Conservation (phyloP, 2,329 filamentous ascomycete species). For the Diaporthe capsici region DNA sequence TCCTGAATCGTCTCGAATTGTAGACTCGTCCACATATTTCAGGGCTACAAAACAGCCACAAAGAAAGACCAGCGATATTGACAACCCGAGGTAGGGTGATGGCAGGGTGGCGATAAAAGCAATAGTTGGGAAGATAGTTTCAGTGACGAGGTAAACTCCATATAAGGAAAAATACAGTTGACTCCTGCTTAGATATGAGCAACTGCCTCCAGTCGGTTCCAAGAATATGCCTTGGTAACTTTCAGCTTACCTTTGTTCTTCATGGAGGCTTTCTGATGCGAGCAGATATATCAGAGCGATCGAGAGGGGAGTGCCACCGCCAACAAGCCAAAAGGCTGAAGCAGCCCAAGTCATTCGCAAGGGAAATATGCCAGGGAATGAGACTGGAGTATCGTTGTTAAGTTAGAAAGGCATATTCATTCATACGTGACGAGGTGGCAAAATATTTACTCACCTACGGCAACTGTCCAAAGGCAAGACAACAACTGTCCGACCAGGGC, state of each 20-base stretch:
- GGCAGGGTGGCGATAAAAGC: neutral
- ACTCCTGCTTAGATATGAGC: neutral
- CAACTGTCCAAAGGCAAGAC: neutral
- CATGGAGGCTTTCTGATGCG: constrained; percentile 3
- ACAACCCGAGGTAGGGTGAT: neutral
- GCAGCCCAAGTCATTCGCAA: neutral
- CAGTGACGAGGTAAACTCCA: neutral
- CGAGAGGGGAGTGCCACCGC: neutral
- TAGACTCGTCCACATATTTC: neutral
- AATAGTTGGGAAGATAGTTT: neutral
- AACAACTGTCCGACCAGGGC: constrained; percentile 5
- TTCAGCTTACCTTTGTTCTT: constrained; percentile 9
- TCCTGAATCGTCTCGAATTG: neutral
- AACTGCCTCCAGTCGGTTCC: rapidly evolving
- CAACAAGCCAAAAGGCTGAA: constrained; percentile 8
- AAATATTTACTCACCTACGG: neutral
- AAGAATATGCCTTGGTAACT: too few species aligned
- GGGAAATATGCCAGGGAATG: neutral
- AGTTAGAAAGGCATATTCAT: neutral
- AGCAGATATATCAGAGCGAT: constrained; percentile 9
- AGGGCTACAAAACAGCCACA: neutral
- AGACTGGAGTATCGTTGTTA: neutral
- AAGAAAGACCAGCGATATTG: neutral
- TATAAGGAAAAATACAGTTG: constrained; percentile 5
- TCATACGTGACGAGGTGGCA: too few species aligned